These are phyloP conservation scores for Gossypium aridum DNA, from an alignment of 441 rosid species.

Conservation along the genomic window DNA sequence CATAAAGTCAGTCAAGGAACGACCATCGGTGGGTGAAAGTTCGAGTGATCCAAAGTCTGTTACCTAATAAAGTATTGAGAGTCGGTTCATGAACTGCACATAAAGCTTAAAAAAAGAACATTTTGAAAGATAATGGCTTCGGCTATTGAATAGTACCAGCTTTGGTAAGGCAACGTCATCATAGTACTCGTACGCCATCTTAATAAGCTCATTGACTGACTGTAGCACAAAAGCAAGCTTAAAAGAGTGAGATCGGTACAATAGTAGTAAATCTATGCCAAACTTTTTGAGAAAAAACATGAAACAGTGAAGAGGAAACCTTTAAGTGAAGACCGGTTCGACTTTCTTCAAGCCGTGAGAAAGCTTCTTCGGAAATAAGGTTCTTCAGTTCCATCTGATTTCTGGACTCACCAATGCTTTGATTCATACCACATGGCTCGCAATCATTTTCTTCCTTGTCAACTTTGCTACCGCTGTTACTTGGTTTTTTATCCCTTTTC, in stretches of 20 bases:
- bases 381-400: conserved; percentile 37
- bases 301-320: conserved; percentile 24
- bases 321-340: conserved; percentile 52
- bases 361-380: conserved; percentile 46
- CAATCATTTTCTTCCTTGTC: conserved; percentile 35
- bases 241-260: conserved; percentile 11
- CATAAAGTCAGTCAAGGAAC: conserved; percentile 60
- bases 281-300: neutral
- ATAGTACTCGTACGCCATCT: conserved; percentile 44
- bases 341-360: conserved; percentile 34
- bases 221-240: conserved; percentile 21
- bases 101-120: neutral
- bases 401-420: conserved; percentile 19
- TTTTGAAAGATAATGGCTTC: neutral
- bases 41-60: conserved; percentile 59
- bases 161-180: conserved; percentile 60
- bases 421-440: conserved; percentile 23
- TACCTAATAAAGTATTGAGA: conserved; percentile 35
- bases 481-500: conserved; percentile 37
- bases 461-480: conserved; percentile 16
- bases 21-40: conserved; percentile 67
- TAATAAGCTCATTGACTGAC: conserved; percentile 45
- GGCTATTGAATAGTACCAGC: conserved; percentile 36
- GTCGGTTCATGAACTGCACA: conserved; percentile 2
- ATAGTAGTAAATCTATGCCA: neutral